Percentiles rank a stretch among this genome's conserved stretches.
phyloP scores from a whole-genome alignment of 331 rosid genomes.

The Malus hybrid region DNA sequence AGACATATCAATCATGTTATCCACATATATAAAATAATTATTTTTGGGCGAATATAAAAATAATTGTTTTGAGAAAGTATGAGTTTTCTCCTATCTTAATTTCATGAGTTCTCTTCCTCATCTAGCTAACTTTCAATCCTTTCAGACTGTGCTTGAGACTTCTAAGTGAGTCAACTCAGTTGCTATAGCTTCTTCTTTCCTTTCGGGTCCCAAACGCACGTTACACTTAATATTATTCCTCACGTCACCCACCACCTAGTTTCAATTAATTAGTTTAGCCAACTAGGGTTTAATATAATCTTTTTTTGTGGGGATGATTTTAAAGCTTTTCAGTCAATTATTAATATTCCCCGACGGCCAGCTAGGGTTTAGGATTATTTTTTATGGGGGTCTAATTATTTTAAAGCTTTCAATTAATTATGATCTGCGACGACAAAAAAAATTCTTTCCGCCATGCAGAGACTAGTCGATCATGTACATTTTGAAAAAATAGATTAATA shows the following conservation, averaged over 20 bases:
- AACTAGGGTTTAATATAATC: background rate
- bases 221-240: background rate
- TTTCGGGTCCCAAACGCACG: background rate
- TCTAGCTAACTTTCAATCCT: background rate
- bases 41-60: background rate
- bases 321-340: background rate
- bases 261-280: background rate
- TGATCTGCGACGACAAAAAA: no score
- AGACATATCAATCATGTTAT: no score
- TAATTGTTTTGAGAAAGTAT: background rate
- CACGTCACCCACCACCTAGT: background rate
- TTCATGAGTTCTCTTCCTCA: background rate
- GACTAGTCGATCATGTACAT: no score
- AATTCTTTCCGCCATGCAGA: no score
- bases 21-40: no score
- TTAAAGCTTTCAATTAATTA: no score
- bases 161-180: background rate
- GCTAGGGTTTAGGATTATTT: no score
- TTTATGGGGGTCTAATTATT: no score
- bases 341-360: no score
- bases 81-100: background rate
- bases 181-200: background rate
- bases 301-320: background rate
- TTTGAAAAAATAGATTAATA: no score
- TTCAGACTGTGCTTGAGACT: background rate